phyloP scores from a whole-genome alignment of 2,329 filamentous ascomycete species.

The Colletotrichum lindemuthianum region DNA sequence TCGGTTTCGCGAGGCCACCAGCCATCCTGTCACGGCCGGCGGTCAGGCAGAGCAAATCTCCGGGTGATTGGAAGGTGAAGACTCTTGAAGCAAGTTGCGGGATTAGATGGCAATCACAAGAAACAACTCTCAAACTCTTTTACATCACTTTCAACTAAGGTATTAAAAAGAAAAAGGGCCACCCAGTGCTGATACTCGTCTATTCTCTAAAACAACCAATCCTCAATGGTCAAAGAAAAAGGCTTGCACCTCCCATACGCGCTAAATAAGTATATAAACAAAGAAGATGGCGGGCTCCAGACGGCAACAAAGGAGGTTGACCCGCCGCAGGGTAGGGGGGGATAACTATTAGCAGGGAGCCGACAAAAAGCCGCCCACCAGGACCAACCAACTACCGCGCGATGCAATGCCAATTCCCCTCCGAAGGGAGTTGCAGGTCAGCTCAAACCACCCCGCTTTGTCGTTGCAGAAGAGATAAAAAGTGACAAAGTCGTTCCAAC shows the following conservation, averaged over 20 bases:
- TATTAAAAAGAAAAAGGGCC: not conserved
- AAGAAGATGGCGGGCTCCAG: not conserved
- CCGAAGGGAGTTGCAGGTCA: constrained; percentile 25
- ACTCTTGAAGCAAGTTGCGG: no score
- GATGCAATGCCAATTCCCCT: constrained; percentile 27
- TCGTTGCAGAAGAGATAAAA: constrained; percentile 1
- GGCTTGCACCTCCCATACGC: constrained; percentile 14
- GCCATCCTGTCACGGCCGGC: no score
- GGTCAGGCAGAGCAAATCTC: no score
- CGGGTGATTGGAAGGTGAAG: no score
- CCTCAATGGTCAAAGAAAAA: not conserved
- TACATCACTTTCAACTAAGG: no score
- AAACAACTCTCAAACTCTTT: no score
- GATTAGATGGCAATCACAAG: no score
- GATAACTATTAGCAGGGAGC: not conserved
- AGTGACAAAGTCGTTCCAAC: not conserved
- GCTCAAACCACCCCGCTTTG: constrained; percentile 16
- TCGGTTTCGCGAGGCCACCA: no score
- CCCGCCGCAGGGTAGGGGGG: not conserved
- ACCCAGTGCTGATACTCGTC: not conserved
- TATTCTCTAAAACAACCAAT: constrained; percentile 2
- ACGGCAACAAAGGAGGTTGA: not conserved
- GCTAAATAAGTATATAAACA: constrained; percentile 7
- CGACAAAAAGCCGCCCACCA: constrained; percentile 4
- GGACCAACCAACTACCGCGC: constrained; percentile 2